Conservation (phyloP, 257 asterid species). For the Sherardia arvensis region DNA sequence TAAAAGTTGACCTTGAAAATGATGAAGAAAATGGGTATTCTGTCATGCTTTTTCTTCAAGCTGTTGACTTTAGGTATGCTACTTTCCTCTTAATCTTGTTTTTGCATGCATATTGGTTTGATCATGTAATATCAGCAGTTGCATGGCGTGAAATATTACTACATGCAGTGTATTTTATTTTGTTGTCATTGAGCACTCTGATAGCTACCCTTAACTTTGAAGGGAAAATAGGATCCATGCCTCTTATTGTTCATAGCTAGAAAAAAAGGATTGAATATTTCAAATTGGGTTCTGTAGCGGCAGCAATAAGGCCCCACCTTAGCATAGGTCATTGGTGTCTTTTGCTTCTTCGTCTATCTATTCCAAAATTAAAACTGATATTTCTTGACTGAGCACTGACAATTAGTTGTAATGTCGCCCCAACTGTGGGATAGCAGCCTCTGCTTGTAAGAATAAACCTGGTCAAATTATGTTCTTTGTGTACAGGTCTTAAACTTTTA, state of each 20-base stretch:
- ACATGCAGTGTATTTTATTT: neutral
- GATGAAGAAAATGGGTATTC: slow-evolving; percentile 42
- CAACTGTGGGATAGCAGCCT: neutral
- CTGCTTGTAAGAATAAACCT: too few relatives aligned
- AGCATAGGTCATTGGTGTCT: neutral
- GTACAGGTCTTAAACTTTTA: too few relatives aligned
- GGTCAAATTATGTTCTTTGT: too few relatives aligned
- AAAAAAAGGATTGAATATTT: neutral
- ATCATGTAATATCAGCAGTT: neutral
- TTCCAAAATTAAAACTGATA: neutral
- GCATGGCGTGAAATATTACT: neutral
- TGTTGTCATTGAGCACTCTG: neutral
- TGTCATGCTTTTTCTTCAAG: slow-evolving; percentile 37
- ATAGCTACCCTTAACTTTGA: neutral
- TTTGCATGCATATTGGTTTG: neutral
- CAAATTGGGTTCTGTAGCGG: neutral
- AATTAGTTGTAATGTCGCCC: neutral
- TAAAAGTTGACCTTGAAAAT: slow-evolving; percentile 64
- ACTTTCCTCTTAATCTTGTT: slow-evolving; percentile 15
- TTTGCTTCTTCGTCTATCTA: neutral
- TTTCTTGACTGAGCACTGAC: neutral
- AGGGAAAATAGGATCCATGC: neutral
- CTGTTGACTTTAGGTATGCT: slow-evolving; percentile 52
- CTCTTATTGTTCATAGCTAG: neutral
- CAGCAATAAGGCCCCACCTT: neutral